phyloP scores from a whole-genome alignment of 2,329 filamentous ascomycete genomes.

The Cercospora sp. region DNA sequence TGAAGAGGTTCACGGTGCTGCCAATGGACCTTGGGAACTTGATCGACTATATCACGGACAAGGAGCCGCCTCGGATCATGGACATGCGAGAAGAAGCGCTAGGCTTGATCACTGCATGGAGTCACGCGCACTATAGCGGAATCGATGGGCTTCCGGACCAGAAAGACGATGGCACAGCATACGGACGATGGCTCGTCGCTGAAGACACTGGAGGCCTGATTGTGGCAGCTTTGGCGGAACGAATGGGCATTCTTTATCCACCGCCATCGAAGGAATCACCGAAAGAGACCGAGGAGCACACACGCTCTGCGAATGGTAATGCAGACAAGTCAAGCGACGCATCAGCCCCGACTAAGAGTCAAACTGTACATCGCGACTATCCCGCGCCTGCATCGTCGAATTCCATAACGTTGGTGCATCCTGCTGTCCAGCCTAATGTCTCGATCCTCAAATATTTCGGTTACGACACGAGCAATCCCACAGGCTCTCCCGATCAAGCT shows the following conservation, averaged over 20 bases:
- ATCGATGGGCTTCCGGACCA: constrained; percentile 29
- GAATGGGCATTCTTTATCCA: constrained; percentile 72
- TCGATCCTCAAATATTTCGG: constrained; percentile 85
- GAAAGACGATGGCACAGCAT: constrained; percentile 36
- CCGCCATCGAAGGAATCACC: constrained; percentile 35
- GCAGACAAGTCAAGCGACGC: constrained; percentile 6
- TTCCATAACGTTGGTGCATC: constrained; percentile 77
- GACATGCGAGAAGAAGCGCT: constrained; percentile 84
- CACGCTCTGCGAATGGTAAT: background rate
- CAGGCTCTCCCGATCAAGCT: constrained; percentile 43
- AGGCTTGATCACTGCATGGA: constrained; percentile 81
- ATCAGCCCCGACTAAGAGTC: constrained; percentile 2
- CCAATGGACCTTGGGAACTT: constrained; percentile 78
- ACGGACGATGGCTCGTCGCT: constrained; percentile 74
- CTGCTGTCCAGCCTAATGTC: constrained; percentile 83
- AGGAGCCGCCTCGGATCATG: constrained; percentile 76
- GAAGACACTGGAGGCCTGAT: constrained; percentile 85
- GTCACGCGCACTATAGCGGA: constrained; percentile 78
- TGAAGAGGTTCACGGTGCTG: constrained; percentile 80
- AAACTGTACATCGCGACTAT: constrained; percentile 46
- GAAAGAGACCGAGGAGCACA: constrained; percentile 14
- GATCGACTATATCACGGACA: constrained; percentile 75
- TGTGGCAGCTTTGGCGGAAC: constrained; percentile 80
- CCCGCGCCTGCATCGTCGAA: constrained; percentile 69
- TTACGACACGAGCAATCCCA: constrained; percentile 69